These are phyloP conservation scores for Scleroderma bovista DNA, from an alignment of 768 basidiomycete species.

Conservation along the genomic window DNA sequence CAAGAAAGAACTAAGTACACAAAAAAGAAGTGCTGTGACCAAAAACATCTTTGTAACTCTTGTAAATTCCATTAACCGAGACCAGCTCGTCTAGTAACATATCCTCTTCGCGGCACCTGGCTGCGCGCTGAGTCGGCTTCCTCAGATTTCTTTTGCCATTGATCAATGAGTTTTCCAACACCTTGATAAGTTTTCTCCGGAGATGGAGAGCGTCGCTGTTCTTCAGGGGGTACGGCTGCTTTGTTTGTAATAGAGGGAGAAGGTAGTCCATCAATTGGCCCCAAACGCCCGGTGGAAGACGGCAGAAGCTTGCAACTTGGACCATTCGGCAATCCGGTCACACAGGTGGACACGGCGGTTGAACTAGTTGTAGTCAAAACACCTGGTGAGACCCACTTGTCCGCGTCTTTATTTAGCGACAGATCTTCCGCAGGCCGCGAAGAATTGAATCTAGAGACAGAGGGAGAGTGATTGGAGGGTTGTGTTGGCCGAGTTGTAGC, in stretches of 20 bases:
- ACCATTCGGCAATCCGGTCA: slow-evolving; percentile 17
- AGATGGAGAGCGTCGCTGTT: slow-evolving; percentile 46
- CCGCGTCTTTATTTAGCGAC: slow-evolving; percentile 9
- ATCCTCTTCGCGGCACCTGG: slow-evolving; percentile 32
- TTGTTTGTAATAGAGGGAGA: slow-evolving; percentile 7
- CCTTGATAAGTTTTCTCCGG: slow-evolving; percentile 79
- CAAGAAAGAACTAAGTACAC: neutral
- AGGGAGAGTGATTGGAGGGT: slow-evolving; percentile 17
- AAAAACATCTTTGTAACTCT: slow-evolving; percentile 13
- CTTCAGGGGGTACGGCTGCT: slow-evolving; percentile 11
- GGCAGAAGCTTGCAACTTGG: slow-evolving; percentile 18
- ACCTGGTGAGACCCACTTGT: slow-evolving; percentile 14
- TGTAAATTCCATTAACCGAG: slow-evolving; percentile 18
- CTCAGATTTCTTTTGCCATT: slow-evolving; percentile 81
- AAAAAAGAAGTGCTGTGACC: neutral
- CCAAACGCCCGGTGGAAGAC: slow-evolving; percentile 8
- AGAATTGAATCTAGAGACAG: slow-evolving; percentile 16
- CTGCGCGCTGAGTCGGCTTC: slow-evolving; percentile 43
- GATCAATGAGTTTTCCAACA: slow-evolving; percentile 78
- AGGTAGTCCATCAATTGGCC: slow-evolving; percentile 24
- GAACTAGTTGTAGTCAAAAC: slow-evolving; percentile 7
- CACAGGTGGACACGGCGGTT: slow-evolving; percentile 8
- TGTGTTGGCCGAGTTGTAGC: slow-evolving; percentile 19
- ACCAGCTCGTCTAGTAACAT: slow-evolving; percentile 37
- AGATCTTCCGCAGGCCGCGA: slow-evolving; percentile 16